Evolutionary conservation across 2,329 filamentous ascomycete genomes (phyloP), one percentile per base, ranked within the genome.

Genomic region (Fusarium subglutinans): DNA sequence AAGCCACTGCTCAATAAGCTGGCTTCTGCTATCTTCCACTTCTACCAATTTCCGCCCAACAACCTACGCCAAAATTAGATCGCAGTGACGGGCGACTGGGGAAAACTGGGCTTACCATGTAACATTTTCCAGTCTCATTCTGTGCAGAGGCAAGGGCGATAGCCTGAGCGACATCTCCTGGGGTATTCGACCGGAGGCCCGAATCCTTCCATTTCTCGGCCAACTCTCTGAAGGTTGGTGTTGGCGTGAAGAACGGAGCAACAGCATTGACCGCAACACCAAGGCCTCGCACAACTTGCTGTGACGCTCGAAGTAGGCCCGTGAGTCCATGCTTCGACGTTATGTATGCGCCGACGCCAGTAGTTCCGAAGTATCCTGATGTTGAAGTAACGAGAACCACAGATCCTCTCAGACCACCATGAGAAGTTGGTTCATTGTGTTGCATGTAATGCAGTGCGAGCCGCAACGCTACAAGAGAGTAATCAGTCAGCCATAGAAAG

Each of bases 71-170:
- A 2, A n/a, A 9, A 9, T 54, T 4, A 54, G 14, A n/a, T 3
- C 5, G 12, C 6, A 8, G n/a, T 17, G 4, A 28, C 3, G 3
- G 8, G 12, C 14, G 3, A 5, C 12, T 4, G 14, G 14, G 6
- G 14, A 30, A 37, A 37, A 10, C 17, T 37, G 17, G 17, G 17
- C 35, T 37, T 18, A 37, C 53, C 53, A 56, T 43, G 5, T 33
- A 43, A 5, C 53, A 56, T 43, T 56, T 56, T 11, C 53, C 53
- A 14, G 22, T 20, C 6, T 43, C 26, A 33, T 20, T 20, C 22
- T 43, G 26, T 4, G 26, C 1, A 56, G 15, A 24, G 17, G 20
- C 26, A 6, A 30, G 2, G 17, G 37, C 53, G 17, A 56, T 43
- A 43, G 37, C 9, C 10, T 14, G 3, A 20, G 56, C 56, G 4